Base-by-base conservation (phyloP, 257 asterid species). In the Jasminum sambac region DNA sequence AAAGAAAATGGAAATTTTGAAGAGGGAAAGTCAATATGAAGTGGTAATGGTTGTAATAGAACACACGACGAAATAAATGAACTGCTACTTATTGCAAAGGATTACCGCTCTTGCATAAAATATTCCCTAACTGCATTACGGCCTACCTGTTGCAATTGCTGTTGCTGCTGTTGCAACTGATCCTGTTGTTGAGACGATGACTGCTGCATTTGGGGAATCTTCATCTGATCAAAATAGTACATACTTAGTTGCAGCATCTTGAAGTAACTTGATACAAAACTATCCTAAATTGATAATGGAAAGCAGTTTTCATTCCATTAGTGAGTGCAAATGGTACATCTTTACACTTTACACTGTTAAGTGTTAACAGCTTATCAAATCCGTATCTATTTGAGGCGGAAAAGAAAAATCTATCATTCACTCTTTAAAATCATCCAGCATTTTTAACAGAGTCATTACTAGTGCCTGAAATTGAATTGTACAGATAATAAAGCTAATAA, bases 111-210 rank as follows among this genome's bases (percentile, higher is more conserved):
- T 44, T 58, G 37, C 77, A 24, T 24, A 50, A 71, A 41, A 73
- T 70, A 34, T 34, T 24, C 7, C n/a, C 21, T 61, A 50, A 24
- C 14, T 34, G 62, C 61, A 30, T 25, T 67, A 78, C 60, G 70
- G 75, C 76, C 58, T 40, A 86, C 89, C 85, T 82, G 91, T 67
- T 86, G 91, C 83, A 84, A 70, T 65, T 81, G 86, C 70, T 81
- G 83, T 44, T 75, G 85, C 61, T 74, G 68, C 72, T 83, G 91
- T 85, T 86, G 89, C 83, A 84, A 62, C 79, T 80, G 91, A 65
- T 86, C 91, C 76, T 84, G 89, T 72, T 81, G 88, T 57, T 84
- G 88, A 61, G 89, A 81, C 67, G 91, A 76, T 23, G 91, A 72
- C 76, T 80, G 89, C 77, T 82, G 91, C 83, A 81, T 82, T 66